Evolutionary conservation across 1,284 basidiomycete species (phyloP).

Genomic region (Ceratobasidium sp.): DNA sequence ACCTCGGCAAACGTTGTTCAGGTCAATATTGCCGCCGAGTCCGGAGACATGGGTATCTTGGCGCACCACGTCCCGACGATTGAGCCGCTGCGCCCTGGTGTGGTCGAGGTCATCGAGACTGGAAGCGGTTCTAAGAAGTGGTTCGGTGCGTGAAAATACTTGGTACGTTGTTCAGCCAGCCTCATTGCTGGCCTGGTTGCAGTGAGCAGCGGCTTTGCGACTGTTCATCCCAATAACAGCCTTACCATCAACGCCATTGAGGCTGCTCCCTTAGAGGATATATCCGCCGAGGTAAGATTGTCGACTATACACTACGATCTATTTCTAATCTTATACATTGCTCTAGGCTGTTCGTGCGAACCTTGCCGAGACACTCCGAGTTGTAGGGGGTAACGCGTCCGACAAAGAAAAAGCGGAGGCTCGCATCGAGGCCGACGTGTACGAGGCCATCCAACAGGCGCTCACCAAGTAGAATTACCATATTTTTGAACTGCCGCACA

Average conservation of each 20-base stretch:
- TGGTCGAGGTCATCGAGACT: slow-evolving; percentile 92
- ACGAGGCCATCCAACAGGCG: slow-evolving; percentile 93
- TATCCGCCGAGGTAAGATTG: slow-evolving; percentile 81
- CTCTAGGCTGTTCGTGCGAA: slow-evolving; percentile 89
- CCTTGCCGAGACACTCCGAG: slow-evolving; percentile 90
- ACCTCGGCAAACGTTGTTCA: slow-evolving; percentile 89
- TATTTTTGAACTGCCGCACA: slow-evolving; percentile 3
- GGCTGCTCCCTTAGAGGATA: slow-evolving; percentile 92
- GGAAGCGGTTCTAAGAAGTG: slow-evolving; percentile 87
- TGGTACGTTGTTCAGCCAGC: neutral
- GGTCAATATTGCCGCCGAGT: slow-evolving; percentile 92
- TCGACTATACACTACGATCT: neutral
- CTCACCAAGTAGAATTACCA: slow-evolving; percentile 56
- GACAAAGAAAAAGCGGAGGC: slow-evolving; percentile 97
- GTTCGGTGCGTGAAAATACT: slow-evolving; percentile 80
- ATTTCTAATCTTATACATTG: slow-evolving; percentile 22
- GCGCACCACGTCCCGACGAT: slow-evolving; percentile 96
- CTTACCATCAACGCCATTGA: slow-evolving; percentile 98
- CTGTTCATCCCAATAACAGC: slow-evolving; percentile 97
- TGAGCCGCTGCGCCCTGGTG: slow-evolving; percentile 91
- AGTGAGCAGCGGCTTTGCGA: slow-evolving; percentile 98
- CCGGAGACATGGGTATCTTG: slow-evolving; percentile 99
- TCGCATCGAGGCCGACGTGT: slow-evolving; percentile 95
- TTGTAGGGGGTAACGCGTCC: slow-evolving; percentile 84
- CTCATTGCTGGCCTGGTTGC: slow-evolving; percentile 27